Evolutionary conservation across 345 rosid species (phyloP).

Genomic region (Acer saccharum): DNA sequence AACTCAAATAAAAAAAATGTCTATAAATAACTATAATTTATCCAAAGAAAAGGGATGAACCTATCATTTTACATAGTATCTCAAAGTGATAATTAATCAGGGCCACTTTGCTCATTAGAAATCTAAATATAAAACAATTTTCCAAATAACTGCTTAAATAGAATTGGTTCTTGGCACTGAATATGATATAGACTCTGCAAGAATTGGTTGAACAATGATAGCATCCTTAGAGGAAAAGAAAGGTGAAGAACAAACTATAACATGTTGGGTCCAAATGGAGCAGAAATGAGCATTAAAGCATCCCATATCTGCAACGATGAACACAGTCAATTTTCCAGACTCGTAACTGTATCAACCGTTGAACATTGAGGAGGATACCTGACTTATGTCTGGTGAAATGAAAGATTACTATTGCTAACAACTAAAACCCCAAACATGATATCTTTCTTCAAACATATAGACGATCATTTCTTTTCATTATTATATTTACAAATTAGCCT

Average conservation of each 20-base stretch:
- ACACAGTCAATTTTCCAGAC: conserved; percentile 57
- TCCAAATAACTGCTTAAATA: too few species aligned
- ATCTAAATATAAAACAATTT: too few species aligned
- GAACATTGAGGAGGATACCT: conserved; percentile 45
- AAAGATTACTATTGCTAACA: not conserved
- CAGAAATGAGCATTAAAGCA: conserved; percentile 52
- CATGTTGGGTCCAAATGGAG: conserved; percentile 70
- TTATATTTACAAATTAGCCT: not conserved
- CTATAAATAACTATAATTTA: too few species aligned
- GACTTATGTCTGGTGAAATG: conserved; percentile 57
- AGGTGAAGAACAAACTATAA: not conserved
- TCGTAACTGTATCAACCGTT: conserved; percentile 65
- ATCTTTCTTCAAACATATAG: not conserved
- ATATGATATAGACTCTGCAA: not conserved
- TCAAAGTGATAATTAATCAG: too few species aligned
- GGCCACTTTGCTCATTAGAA: too few species aligned
- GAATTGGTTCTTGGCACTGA: not conserved
- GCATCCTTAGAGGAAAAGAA: not conserved
- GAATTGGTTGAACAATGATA: not conserved
- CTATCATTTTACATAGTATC: too few species aligned
- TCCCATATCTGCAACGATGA: conserved; percentile 62
- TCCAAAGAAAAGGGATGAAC: too few species aligned
- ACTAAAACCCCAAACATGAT: not conserved
- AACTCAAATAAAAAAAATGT: too few species aligned
- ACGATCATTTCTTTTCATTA: not conserved